These are phyloP conservation scores for Fusarium robinianum DNA, from an alignment of 2,329 filamentous ascomycete genomes.

Conservation along the genomic window DNA sequence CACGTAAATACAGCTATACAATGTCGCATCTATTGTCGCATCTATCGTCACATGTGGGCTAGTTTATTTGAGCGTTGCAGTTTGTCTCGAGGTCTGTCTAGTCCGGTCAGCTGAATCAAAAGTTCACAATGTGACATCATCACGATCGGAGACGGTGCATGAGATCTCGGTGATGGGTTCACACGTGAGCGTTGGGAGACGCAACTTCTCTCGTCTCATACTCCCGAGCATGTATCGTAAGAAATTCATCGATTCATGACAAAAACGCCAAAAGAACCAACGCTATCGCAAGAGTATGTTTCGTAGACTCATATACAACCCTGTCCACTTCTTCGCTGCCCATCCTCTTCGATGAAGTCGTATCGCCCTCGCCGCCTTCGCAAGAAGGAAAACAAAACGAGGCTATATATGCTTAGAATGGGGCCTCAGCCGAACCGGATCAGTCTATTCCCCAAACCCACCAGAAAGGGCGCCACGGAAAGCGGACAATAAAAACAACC, in stretches of 20 bases:
- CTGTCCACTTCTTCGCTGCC: not conserved
- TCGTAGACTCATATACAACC: not conserved
- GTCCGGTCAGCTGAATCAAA: no score
- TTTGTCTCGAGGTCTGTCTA: no score
- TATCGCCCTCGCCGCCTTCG: not conserved
- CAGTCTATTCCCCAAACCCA: no score
- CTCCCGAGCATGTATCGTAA: not conserved
- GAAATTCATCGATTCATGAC: not conserved
- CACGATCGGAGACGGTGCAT: not conserved
- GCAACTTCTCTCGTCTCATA: not conserved
- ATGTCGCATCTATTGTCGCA: conserved; percentile 28
- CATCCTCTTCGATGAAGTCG: not conserved
- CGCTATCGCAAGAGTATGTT: not conserved
- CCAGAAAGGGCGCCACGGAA: no score
- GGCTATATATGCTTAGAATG: no score
- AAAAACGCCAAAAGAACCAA: not conserved
- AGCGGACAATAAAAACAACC: no score
- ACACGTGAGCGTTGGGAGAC: conserved; percentile 13
- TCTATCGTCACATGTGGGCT: conserved; percentile 26
- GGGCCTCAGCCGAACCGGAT: no score
- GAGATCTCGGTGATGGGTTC: not conserved
- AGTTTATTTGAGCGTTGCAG: no score
- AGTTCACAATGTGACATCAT: conserved; percentile 5
- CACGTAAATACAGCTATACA: conserved; percentile 32
- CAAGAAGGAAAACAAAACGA: no score